phyloP scores from a whole-genome alignment of 192 early-diverging fungal genomes.

The Backusella mclennaniae region DNA sequence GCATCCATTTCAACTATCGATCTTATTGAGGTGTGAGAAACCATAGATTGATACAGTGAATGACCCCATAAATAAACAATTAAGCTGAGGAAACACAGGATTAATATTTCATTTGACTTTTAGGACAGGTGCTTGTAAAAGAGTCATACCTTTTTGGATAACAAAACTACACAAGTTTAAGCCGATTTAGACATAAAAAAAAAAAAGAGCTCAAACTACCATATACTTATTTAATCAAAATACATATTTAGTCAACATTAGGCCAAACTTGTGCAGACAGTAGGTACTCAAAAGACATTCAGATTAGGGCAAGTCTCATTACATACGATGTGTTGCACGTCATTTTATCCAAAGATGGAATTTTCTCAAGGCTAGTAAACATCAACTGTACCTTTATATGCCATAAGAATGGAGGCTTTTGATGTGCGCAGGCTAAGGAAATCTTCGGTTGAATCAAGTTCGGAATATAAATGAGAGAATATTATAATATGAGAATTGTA shows the following conservation, averaged over 20 bases:
- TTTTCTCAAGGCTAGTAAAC: slow-evolving; percentile 71
- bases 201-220: background rate
- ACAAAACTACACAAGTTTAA: background rate
- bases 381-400: slow-evolving; percentile 60
- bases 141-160: background rate
- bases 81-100: background rate
- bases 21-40: background rate
- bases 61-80: background rate
- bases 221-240: background rate
- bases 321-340: slow-evolving; percentile 69
- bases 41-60: background rate
- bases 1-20: background rate
- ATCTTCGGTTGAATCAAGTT: slow-evolving; percentile 64
- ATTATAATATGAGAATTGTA: slow-evolving; percentile 60
- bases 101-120: slow-evolving; percentile 1
- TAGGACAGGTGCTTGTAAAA: background rate
- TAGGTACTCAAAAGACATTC: background rate
- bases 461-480: slow-evolving; percentile 56
- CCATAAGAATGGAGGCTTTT: slow-evolving; percentile 64
- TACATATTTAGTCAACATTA: background rate
- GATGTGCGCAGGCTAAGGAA: slow-evolving; percentile 61
- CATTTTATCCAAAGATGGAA: slow-evolving; percentile 91
- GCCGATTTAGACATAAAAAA: background rate
- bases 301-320: slow-evolving; percentile 47
- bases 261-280: background rate